These are phyloP conservation scores for Pseudocercospora fijiensis DNA, from an alignment of 2,329 filamentous ascomycete species.

Conservation along the genomic window DNA sequence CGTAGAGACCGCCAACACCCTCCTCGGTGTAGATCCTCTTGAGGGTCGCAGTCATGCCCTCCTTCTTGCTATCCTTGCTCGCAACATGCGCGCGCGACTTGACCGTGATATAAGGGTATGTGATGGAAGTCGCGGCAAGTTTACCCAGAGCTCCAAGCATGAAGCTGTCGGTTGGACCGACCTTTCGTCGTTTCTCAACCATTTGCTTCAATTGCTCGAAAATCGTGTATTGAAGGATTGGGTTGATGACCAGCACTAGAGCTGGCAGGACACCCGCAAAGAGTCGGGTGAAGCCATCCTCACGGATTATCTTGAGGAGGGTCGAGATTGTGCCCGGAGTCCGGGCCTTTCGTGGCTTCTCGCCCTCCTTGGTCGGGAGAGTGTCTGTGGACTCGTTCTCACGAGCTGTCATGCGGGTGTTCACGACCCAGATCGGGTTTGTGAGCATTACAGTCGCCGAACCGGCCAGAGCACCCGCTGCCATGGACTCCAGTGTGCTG, in stretches of 20 bases:
- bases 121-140: slow-evolving; percentile 87
- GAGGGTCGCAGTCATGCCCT: slow-evolving; percentile 76
- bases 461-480: slow-evolving; percentile 89
- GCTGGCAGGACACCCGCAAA: slow-evolving; percentile 93
- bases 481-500: slow-evolving; percentile 89
- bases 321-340: slow-evolving; percentile 75
- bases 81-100: slow-evolving; percentile 98
- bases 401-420: slow-evolving; percentile 95
- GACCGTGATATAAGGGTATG: slow-evolving; percentile 97
- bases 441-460: slow-evolving; percentile 93
- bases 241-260: slow-evolving; percentile 92
- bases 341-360: slow-evolving; percentile 49
- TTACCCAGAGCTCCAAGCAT: slow-evolving; percentile 90
- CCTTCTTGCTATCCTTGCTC: slow-evolving; percentile 69
- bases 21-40: slow-evolving; percentile 80
- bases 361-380: slow-evolving; percentile 40
- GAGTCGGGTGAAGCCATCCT: slow-evolving; percentile 80
- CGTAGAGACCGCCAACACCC: slow-evolving; percentile 89
- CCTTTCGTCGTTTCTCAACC: slow-evolving; percentile 71
- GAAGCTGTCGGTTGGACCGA: slow-evolving; percentile 86
- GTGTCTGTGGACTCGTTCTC: slow-evolving; percentile 56
- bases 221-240: slow-evolving; percentile 96
- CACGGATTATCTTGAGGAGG: slow-evolving; percentile 72
- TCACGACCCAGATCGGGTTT: slow-evolving; percentile 99
- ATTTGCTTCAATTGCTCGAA: slow-evolving; percentile 97